Conservation (phyloP, 352 stramenopile species). For the Blastocystis sp. region DNA sequence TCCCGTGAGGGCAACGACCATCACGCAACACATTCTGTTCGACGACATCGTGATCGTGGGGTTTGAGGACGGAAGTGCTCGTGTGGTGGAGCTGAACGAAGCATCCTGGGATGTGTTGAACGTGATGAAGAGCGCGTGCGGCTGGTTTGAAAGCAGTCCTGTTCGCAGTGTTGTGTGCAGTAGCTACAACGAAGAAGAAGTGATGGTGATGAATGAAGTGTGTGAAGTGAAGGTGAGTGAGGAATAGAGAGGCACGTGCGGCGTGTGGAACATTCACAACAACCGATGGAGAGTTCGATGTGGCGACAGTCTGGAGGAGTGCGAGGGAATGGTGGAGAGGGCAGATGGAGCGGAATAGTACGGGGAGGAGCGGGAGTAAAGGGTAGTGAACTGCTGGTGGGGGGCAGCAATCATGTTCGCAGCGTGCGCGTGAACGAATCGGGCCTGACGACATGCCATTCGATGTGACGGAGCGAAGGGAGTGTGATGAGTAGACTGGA, state of each 20-base stretch:
- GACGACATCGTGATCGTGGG: constrained; percentile 37
- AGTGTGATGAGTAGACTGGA: neutral
- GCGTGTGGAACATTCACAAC: neutral
- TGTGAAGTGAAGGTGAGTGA: neutral
- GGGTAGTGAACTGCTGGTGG: neutral
- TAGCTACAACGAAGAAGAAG: neutral
- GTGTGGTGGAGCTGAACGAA: neutral
- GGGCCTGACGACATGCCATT: neutral
- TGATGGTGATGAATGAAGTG: neutral
- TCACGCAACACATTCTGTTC: neutral
- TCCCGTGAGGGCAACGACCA: neutral
- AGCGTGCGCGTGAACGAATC: neutral
- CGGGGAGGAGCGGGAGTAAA: neutral
- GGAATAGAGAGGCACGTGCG: neutral
- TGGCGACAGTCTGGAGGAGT: neutral
- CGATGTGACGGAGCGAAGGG: neutral
- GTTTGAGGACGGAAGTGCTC: constrained; percentile 34
- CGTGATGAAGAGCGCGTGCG: neutral
- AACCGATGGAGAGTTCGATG: neutral
- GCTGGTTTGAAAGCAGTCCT: neutral
- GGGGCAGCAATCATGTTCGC: neutral
- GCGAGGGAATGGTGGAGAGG: neutral
- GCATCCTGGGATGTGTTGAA: neutral
- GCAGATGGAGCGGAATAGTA: neutral
- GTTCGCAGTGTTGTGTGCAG: neutral